Base-by-base conservation (phyloP, 441 rosid species). In the Hura crepitans region DNA sequence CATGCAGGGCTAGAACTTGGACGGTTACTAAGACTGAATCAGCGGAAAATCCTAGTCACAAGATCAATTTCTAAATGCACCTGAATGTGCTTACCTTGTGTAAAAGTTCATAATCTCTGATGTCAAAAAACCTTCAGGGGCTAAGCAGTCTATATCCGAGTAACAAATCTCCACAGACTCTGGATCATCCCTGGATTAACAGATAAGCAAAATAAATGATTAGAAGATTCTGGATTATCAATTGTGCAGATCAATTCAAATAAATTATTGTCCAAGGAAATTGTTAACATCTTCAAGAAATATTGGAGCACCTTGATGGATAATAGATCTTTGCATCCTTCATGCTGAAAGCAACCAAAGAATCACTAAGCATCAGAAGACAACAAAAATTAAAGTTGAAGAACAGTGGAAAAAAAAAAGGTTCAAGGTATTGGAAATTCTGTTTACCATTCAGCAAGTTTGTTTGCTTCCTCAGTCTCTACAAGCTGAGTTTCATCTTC, bases 81-180 rank as follows among this genome's bases (percentile, higher is more conserved):
- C 62, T 50, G 46, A n/a, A 64, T 23, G 69, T 42, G 79, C 82
- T 74, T 79, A 89, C 99, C 86, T 79, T 62, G 90, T 82, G 77
- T 95, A 92, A 63, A 95, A 95, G 63, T 95, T 95, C 90, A 95
- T 90, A 50, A 95, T 79, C 30, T 91, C 79, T 7, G 99, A 95
- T 33, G 87, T 87, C 81, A 95, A 77, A 79, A 70, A 89, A 50
- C 81, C 86, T 78, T 70, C 79, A 74, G 96, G 91, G 17, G 73
- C 85, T 77, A 94, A 90, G 79, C 93, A 86, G 20, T 80, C 71
- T 57, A 86, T 62, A 75, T 94, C 97, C 15, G 68, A 72, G 80
- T 66, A 84, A 81, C 81, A 80, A 45, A 91, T 85, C 80, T 84
- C 89, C 67, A 90, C 86, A 46, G 85, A 79, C 63, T 82, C 78